A percentile compares a stretch with the other conserved stretches of the same genome.
phyloP scores from a whole-genome alignment of 306 rosid genomes.

The Quercus rubra region DNA sequence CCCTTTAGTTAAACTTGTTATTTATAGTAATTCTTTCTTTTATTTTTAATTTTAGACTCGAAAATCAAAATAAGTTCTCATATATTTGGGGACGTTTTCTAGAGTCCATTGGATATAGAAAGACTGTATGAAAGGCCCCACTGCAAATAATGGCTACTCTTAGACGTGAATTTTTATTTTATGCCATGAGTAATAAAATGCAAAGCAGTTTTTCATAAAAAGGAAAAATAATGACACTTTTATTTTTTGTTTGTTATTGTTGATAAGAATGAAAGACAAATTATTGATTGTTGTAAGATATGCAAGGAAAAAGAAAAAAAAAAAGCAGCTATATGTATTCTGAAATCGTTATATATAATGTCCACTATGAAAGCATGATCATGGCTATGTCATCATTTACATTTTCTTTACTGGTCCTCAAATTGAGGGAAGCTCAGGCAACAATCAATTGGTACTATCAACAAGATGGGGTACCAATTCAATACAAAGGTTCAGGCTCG shows the following conservation, averaged over 20 bases:
- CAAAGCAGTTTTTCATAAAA: no score
- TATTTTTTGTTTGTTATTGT: background rate
- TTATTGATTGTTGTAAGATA: background rate
- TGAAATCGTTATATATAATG: constrained; percentile 22
- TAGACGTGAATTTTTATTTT: no score
- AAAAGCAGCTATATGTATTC: background rate
- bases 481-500: constrained; percentile 29
- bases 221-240: background rate
- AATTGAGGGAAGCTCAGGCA: constrained; percentile 40
- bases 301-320: background rate
- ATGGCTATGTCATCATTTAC: constrained; percentile 17
- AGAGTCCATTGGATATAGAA: no score
- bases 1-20: no score
- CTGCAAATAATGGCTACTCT: no score
- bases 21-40: no score
- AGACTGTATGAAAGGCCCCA: no score
- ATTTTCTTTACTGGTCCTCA: constrained; percentile 36
- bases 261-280: background rate
- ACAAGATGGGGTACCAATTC: constrained; percentile 22
- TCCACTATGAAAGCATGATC: constrained; percentile 15
- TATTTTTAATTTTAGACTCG: no score
- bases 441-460: constrained; percentile 31
- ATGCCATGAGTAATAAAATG: no score
- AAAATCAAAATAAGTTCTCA: no score
- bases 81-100: no score